Base-by-base conservation (phyloP, 306 rosid species). In the Vigna unguiculata region DNA sequence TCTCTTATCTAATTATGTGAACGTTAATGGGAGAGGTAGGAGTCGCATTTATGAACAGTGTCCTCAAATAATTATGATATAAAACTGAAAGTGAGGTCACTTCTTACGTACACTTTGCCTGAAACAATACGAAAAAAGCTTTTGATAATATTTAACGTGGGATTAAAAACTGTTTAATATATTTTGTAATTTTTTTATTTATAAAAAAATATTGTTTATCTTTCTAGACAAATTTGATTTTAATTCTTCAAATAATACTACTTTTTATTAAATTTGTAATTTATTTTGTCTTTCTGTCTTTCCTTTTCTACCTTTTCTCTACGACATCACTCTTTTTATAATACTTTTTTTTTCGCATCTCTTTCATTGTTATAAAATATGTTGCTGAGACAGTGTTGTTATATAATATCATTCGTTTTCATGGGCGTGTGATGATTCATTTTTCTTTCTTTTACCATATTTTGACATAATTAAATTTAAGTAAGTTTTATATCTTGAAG, bases 11-110 rank as follows among this genome's bases (percentile, higher is more conserved):
- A 76, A 21, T 47, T 41, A 72, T 77, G 74, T 48, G 64, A 63
- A 76, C 45, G 38, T 65, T 41, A 53, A 53, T 80, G 40, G 61
- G 78, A 82, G 40, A 78, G 77, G 67, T 73, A 43, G 55, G 46
- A 64, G 80, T 80, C 63, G 71, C 32, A 25, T 36, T 17, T 20
- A 61, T 52, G 72, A 82, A 80, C 73, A 82, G 69, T 28, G 48
- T 12, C 52, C 45, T 59, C 74, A 71, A 66, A 48, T 58, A 16
- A 72, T 63, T 40, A 19, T 20, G 8, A 15, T 46, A 73, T 64
- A 57, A 34, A 82, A 52, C 22, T 28, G 36, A 30, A 28, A n/a
- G 52, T 81, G 83, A 83, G 73, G 86, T 81, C 86, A 78, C 46
- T 61, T 71, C 59, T 54, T 59, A 69, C 41, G 43, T 72, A 63